phyloP scores from a whole-genome alignment of 2,329 filamentous ascomycete genomes.

The Claviceps sp. region DNA sequence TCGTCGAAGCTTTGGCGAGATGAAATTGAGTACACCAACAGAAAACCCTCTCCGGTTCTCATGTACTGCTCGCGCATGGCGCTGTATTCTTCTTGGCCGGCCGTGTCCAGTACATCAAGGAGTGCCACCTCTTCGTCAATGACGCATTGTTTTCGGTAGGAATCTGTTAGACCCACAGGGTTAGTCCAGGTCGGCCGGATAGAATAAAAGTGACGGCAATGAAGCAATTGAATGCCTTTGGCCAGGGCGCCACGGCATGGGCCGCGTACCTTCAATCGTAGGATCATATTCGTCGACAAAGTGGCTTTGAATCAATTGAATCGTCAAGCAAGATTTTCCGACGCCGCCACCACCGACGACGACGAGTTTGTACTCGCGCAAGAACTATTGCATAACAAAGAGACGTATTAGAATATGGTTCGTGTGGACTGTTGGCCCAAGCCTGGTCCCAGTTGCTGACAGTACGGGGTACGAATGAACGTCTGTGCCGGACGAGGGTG shows the following conservation, averaged over 20 bases:
- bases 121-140: constrained; percentile 97
- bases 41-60: constrained; percentile 94
- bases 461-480: background rate
- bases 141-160: constrained; percentile 98
- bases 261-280: constrained; percentile 75
- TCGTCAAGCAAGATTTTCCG: constrained; percentile 97
- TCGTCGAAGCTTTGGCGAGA: constrained; percentile 96
- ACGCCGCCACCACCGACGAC: constrained; percentile 97
- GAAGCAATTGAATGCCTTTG: background rate
- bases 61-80: constrained; percentile 99
- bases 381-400: constrained; percentile 40
- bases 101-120: constrained; percentile 94
- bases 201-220: background rate
- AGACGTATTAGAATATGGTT: background rate
- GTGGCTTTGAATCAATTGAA: constrained; percentile 89
- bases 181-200: background rate
- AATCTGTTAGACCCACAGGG: constrained; percentile 50
- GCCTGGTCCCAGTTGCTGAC: background rate
- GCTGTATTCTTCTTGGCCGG: constrained; percentile 97
- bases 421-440: background rate
- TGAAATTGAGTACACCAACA: constrained; percentile 96
- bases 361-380: constrained; percentile 89
- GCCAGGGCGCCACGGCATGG: background rate
- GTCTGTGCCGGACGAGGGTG: background rate
- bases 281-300: constrained; percentile 99